phyloP scores from a whole-genome alignment of 2,329 filamentous ascomycete genomes.

The Cladosporium austrohemisphaericum region DNA sequence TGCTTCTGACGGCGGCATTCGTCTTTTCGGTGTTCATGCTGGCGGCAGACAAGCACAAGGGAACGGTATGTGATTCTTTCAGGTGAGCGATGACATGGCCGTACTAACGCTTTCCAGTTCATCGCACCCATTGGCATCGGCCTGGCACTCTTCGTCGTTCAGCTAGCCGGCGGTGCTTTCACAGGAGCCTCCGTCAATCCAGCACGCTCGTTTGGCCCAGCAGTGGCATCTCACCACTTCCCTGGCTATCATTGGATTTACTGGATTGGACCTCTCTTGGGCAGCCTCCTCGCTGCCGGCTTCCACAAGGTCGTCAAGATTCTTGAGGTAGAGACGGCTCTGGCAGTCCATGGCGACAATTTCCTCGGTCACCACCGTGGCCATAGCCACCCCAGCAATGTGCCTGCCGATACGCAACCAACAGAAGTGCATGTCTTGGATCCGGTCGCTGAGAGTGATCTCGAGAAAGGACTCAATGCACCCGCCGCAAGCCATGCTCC shows the following conservation, averaged over 20 bases:
- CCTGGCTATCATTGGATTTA: slow-evolving; percentile 22
- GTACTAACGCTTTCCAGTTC: slow-evolving; percentile 56
- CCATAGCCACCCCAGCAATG: not conserved
- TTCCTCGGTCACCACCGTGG: slow-evolving; percentile 1
- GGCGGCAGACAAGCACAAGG: slow-evolving; percentile 34
- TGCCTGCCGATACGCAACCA: not conserved
- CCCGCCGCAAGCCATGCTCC: not conserved
- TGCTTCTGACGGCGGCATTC: slow-evolving; percentile 32
- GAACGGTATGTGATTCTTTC: slow-evolving; percentile 29
- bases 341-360: slow-evolving; percentile 12
- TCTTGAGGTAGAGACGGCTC: slow-evolving; percentile 10
- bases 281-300: slow-evolving; percentile 16
- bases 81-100: too few relatives aligned
- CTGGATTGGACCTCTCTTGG: slow-evolving; percentile 19
- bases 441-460: slow-evolving; percentile 11
- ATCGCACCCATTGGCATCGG: slow-evolving; percentile 38
- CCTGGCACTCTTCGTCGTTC: slow-evolving; percentile 39
- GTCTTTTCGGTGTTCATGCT: slow-evolving; percentile 35
- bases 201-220: slow-evolving; percentile 30
- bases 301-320: slow-evolving; percentile 16
- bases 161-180: slow-evolving; percentile 31
- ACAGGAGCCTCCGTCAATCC: slow-evolving; percentile 35
- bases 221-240: slow-evolving; percentile 18
- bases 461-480: slow-evolving; percentile 8
- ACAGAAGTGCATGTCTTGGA: not conserved